Conservation (phyloP, 345 rosid species). For the Gossypium mustelinum region DNA sequence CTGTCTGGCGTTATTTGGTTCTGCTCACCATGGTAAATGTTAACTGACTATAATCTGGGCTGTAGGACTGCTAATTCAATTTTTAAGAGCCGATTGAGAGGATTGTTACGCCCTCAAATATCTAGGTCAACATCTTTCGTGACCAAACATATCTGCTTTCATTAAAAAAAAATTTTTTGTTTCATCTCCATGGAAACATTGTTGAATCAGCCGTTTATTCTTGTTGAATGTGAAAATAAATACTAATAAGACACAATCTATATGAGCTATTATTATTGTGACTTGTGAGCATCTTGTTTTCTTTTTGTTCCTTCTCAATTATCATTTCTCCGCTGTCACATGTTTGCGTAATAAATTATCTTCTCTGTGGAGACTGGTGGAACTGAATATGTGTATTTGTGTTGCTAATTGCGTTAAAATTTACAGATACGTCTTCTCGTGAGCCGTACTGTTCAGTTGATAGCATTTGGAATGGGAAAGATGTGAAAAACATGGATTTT, state of each 20-base stretch:
- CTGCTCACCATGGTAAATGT: neutral
- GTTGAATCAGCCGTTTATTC: neutral
- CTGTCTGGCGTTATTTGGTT: neutral
- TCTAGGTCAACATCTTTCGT: slow-evolving; percentile 52
- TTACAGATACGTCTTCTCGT: slow-evolving; percentile 37
- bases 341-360: neutral
- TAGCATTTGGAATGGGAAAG: slow-evolving; percentile 19
- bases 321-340: neutral
- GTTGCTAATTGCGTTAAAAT: slow-evolving; percentile 1
- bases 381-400: neutral
- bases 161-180: neutral
- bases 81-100: slow-evolving; percentile 59
- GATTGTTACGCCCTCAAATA: slow-evolving; percentile 40
- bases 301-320: neutral
- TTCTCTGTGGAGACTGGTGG: neutral
- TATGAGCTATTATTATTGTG: neutral
- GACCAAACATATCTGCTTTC: slow-evolving; percentile 21
- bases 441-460: slow-evolving; percentile 19
- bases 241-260: neutral
- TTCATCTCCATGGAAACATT: neutral
- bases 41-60: slow-evolving; percentile 43
- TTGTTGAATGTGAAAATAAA: neutral
- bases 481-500: slow-evolving; percentile 26
- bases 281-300: neutral
- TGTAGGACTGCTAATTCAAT: slow-evolving; percentile 47